Conservation (phyloP, 1,284 basidiomycete genomes). For the Tylopilus sp. region DNA sequence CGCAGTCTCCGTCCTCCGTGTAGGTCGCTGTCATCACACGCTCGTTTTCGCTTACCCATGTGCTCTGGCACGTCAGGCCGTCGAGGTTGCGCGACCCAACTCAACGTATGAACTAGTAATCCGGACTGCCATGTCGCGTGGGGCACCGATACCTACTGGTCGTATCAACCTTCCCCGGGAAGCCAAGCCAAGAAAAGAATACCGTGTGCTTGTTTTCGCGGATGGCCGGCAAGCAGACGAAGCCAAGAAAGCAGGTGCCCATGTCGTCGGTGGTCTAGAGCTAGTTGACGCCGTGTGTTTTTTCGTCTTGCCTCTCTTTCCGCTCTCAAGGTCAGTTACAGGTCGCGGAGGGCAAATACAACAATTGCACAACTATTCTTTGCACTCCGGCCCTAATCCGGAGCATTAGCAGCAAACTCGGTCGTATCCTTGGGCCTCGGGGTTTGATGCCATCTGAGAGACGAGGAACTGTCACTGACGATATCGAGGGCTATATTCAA, state of each 20-base stretch:
- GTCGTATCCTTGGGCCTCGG: slow-evolving; percentile 86
- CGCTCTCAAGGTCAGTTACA: slow-evolving; percentile 28
- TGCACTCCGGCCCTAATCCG: slow-evolving; percentile 79
- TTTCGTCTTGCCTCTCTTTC: slow-evolving; percentile 1
- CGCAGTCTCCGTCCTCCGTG: slow-evolving; percentile 65
- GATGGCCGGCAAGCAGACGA: slow-evolving; percentile 74
- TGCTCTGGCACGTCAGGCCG: slow-evolving; percentile 46
- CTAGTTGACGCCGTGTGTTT: slow-evolving; percentile 70
- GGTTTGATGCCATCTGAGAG: slow-evolving; percentile 94
- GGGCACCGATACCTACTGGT: slow-evolving; percentile 77
- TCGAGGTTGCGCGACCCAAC: slow-evolving; percentile 71
- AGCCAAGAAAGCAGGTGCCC: slow-evolving; percentile 76
- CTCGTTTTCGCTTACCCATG: slow-evolving; percentile 3
- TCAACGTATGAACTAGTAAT: slow-evolving; percentile 78
- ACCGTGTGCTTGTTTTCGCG: slow-evolving; percentile 83
- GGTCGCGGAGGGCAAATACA: slow-evolving; percentile 63
- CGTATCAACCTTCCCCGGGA: slow-evolving; percentile 67
- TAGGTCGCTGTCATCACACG: slow-evolving; percentile 35
- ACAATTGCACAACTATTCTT: slow-evolving; percentile 74
- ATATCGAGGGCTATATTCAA: slow-evolving; percentile 75
- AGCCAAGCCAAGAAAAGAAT: slow-evolving; percentile 64
- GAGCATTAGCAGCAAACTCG: slow-evolving; percentile 75
- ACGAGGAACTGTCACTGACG: slow-evolving; percentile 89
- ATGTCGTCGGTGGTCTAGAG: slow-evolving; percentile 82
- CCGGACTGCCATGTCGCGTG: slow-evolving; percentile 70